Percentiles rank a stretch among this genome's conserved stretches.
Evolutionary conservation across 2,329 filamentous ascomycete genomes (phyloP).

Genomic region (Aspergillus ustus): DNA sequence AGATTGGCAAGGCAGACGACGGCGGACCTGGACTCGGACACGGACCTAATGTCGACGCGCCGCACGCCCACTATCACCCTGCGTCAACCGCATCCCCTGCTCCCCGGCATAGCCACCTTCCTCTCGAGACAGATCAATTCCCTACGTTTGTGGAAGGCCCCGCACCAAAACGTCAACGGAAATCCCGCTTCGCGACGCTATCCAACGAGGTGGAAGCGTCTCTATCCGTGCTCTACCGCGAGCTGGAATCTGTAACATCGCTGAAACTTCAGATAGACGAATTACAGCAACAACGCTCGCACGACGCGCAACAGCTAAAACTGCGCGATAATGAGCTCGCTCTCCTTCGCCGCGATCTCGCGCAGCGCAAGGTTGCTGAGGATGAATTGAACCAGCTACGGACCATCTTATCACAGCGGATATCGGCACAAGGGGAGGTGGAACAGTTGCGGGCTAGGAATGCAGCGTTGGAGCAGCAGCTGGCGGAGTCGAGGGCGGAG

Average conservation of each 20-base stretch:
- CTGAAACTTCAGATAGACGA: conserved; percentile 5
- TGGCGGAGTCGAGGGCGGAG: background rate
- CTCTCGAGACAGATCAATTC: too few species aligned
- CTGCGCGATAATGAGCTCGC: conserved; percentile 6
- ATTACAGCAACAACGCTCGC: background rate
- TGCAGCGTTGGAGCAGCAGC: background rate
- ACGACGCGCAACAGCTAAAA: background rate
- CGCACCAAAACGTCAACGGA: background rate
- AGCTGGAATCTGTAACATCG: background rate
- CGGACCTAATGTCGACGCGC: too few species aligned
- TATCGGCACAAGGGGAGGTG: background rate
- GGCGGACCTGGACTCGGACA: too few species aligned
- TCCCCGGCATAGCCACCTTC: too few species aligned
- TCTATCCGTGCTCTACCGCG: conserved; percentile 9
- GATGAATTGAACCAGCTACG: background rate
- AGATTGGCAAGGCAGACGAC: too few species aligned
- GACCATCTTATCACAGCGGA: background rate
- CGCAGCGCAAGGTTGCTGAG: too few species aligned
- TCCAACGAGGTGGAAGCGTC: conserved; percentile 8
- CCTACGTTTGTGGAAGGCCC: background rate
- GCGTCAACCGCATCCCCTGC: too few species aligned
- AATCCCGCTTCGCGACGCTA: background rate
- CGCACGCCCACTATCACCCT: too few species aligned
- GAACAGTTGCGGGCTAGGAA: background rate
- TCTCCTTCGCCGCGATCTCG: background rate